Base-by-base conservation (phyloP, 306 rosid genomes). In the Pyrus betulifolia region DNA sequence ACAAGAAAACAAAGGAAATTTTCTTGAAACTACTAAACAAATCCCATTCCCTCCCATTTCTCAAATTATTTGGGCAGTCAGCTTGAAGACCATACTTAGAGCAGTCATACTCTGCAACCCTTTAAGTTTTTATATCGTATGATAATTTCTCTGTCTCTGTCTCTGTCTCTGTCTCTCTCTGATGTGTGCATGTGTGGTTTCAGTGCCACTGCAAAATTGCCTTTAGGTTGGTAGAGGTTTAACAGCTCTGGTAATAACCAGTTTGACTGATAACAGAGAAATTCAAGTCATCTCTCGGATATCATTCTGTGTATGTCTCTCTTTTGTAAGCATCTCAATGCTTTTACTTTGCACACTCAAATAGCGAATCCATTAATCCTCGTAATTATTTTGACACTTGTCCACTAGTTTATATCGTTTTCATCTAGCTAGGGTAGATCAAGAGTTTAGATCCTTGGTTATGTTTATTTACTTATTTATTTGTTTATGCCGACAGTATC, bases 181-280 rank as follows among this genome's bases (percentile, higher is more conserved):
- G 27, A 8, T 21, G 61, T 55, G 61, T 3, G 61, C 27, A 55
- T 55, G 61, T 19, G 61, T 21, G 22, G 61, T 3, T 55, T 8
- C 61, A 55, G 27, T 55, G 61, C 61, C 25, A 55, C 61, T 21
- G 61, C 27, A 55, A 17, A 55, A 55, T 55, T 55, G 22, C 25
- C 27, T 8, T 21, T 21, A 21, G 61, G 27, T 55, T 55, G 89
- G 87, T 80, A 80, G 25, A 66, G 78, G 72, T 69, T 79, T 84
- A 74, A 74, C 87, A 81, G 77, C 85, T 76, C 79, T 67, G 76
- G 15, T 49, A 18, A 49, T 49, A 23, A 58, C 15, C 63, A 8
- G 23, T 2, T 22, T 22, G 62, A 76, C 72, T 27, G 74, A 75
- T 25, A 72, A 80, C 79, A 76, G 33, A 77, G 45, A 69, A 44